Conservation (phyloP, 306 rosid species). For the Lotus japonicus region DNA sequence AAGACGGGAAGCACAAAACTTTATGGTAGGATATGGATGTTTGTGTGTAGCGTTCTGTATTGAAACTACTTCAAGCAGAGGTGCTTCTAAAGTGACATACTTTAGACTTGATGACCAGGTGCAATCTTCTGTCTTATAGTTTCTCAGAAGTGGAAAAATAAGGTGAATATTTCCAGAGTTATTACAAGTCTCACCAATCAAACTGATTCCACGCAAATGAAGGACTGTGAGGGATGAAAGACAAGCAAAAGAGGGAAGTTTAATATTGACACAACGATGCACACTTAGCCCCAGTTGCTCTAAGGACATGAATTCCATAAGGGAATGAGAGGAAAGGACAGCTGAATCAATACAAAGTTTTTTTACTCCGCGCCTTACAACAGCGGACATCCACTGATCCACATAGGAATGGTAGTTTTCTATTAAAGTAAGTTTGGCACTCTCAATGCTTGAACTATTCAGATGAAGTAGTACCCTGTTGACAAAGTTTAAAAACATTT, state of each 20-base stretch:
- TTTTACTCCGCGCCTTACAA: not conserved
- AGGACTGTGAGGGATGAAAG: not conserved
- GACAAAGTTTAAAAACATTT: not conserved
- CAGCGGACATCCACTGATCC: not conserved
- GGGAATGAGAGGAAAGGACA: not conserved
- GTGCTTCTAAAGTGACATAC: not conserved
- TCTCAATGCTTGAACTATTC: not conserved
- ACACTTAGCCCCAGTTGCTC: not conserved
- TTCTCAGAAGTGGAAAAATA: not conserved
- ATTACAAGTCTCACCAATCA: not conserved
- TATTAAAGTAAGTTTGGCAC: not conserved
- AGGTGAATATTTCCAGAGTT: not conserved
- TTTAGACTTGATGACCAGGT: not conserved
- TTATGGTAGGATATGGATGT: not conserved
- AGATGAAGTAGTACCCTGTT: not conserved
- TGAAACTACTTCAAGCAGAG: not conserved
- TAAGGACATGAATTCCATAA: not conserved
- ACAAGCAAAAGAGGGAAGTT: not conserved
- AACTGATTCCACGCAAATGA: not conserved
- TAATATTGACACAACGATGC: not conserved
- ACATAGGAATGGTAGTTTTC: not conserved
- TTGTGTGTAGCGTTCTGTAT: not conserved
- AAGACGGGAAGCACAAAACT: not conserved
- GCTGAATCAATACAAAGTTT: not conserved
- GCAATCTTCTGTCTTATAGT: not conserved